Evolutionary conservation across 495 filamentous ascomycete species (phyloP).

Genomic region (Haplographium delicatum): DNA sequence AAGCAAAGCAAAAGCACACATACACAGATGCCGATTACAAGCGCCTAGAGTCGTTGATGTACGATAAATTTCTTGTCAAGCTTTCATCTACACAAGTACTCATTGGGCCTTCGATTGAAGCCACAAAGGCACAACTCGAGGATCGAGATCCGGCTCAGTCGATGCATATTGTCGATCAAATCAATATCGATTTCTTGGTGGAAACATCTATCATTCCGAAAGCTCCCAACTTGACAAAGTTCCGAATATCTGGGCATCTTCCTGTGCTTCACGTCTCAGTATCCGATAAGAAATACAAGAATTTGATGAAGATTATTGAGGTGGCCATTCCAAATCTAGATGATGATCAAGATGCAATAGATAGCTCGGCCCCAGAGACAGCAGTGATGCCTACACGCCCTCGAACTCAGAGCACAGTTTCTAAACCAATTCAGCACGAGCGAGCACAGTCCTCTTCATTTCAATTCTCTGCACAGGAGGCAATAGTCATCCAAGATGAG

Average conservation of each 20-base stretch:
- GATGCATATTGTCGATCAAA: slow-evolving; percentile 89
- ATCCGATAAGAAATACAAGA: slow-evolving; percentile 94
- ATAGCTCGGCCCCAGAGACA: not conserved
- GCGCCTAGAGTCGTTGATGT: slow-evolving; percentile 83
- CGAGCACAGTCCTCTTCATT: slow-evolving; percentile 47
- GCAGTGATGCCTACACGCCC: slow-evolving; percentile 1
- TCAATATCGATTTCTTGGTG: slow-evolving; percentile 92
- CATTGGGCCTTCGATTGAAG: slow-evolving; percentile 90
- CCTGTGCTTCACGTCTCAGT: slow-evolving; percentile 87
- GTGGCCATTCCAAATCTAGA: slow-evolving; percentile 87
- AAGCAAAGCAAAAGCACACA: slow-evolving; percentile 81
- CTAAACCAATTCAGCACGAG: slow-evolving; percentile 11
- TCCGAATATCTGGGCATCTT: slow-evolving; percentile 84
- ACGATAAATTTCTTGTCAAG: slow-evolving; percentile 90
- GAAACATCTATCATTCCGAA: slow-evolving; percentile 93
- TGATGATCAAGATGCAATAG: slow-evolving; percentile 35
- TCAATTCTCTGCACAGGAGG: slow-evolving; percentile 61
- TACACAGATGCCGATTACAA: slow-evolving; percentile 88
- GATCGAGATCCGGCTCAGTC: slow-evolving; percentile 62
- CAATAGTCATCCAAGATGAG: slow-evolving; percentile 69
- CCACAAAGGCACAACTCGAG: slow-evolving; percentile 78
- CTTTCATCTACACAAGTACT: slow-evolving; percentile 90
- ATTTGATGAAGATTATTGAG: slow-evolving; percentile 90
- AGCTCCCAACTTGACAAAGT: slow-evolving; percentile 86
- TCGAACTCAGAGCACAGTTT: slow-evolving; percentile 20